A percentile compares a stretch with the other conserved stretches of the same genome.
These are phyloP conservation scores for Xylaria sp. DNA, from an alignment of 2,329 filamentous ascomycete species.

Conservation along the genomic window DNA sequence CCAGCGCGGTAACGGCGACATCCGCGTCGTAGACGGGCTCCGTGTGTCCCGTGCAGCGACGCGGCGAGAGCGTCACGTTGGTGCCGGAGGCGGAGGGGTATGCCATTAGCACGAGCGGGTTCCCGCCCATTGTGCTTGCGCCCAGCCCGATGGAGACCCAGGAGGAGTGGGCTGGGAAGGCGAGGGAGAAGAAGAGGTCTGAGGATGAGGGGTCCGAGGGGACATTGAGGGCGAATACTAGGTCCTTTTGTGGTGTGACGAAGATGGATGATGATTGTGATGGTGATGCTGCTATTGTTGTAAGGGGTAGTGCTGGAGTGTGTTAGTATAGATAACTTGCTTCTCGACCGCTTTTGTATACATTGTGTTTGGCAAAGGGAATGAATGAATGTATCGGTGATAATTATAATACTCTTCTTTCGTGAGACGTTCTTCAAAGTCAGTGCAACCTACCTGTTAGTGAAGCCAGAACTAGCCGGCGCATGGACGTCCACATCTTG, in stretches of 20 bases:
- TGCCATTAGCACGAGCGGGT: slow-evolving; percentile 65
- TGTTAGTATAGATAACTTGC: slow-evolving; percentile 8
- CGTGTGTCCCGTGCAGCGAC: slow-evolving; percentile 60
- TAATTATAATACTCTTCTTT: neutral
- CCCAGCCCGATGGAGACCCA: slow-evolving; percentile 69
- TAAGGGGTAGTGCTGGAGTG: slow-evolving; percentile 26
- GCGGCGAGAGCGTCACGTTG: slow-evolving; percentile 68
- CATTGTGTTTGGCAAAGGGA: neutral
- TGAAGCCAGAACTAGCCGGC: slow-evolving; percentile 42
- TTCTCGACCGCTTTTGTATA: neutral
- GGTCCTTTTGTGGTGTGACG: slow-evolving; percentile 47
- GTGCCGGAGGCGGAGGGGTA: slow-evolving; percentile 60
- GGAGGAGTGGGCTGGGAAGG: slow-evolving; percentile 57
- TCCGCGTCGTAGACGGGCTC: slow-evolving; percentile 62
- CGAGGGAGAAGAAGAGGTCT: slow-evolving; percentile 66
- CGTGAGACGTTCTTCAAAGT: neutral
- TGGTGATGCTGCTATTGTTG: slow-evolving; percentile 36
- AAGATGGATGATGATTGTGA: slow-evolving; percentile 46
- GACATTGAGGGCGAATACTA: slow-evolving; percentile 76
- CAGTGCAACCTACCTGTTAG: slow-evolving; percentile 28
- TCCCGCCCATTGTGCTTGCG: slow-evolving; percentile 59
- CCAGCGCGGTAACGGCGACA: slow-evolving; percentile 58
- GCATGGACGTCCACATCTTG: slow-evolving; percentile 30
- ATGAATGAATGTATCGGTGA: too few species aligned
- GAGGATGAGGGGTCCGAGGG: slow-evolving; percentile 68